A percentile compares a stretch with the other conserved stretches of the same genome.
Conservation (phyloP, 768 basidiomycete genomes). For the Suillus sp. region DNA sequence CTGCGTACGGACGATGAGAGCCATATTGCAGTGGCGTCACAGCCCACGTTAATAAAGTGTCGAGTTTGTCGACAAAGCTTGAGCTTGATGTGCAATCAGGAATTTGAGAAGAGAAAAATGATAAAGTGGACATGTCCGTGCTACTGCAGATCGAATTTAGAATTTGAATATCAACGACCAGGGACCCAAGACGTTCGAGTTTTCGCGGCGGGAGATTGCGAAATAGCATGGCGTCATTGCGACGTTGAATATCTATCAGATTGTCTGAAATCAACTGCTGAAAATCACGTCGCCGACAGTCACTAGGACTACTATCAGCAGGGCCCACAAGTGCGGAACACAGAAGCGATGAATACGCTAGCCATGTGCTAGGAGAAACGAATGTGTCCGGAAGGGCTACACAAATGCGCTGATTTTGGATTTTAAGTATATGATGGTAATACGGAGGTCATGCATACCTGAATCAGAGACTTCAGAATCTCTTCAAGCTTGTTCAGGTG, state of each 20-base stretch:
- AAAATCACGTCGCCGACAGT: constrained; percentile 42
- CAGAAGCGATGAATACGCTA: constrained; percentile 45
- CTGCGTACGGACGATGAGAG: constrained; percentile 77
- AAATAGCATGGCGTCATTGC: constrained; percentile 84
- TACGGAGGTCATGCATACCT: constrained; percentile 44
- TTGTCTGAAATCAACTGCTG: constrained; percentile 55
- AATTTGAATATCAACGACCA: constrained; percentile 62
- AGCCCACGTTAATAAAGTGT: constrained; percentile 78
- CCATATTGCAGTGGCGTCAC: constrained; percentile 82
- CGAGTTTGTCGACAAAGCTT: constrained; percentile 66
- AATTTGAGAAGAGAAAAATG: constrained; percentile 56
- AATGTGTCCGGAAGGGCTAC: constrained; percentile 75
- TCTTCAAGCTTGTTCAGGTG: constrained; percentile 55
- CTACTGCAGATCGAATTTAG: constrained; percentile 74
- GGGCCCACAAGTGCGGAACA: constrained; percentile 44
- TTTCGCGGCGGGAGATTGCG: constrained; percentile 62
- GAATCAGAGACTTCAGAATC: constrained; percentile 57
- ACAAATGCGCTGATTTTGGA: constrained; percentile 56
- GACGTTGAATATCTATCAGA: constrained; percentile 66
- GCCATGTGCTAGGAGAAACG: constrained; percentile 73
- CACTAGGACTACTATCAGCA: constrained; percentile 33
- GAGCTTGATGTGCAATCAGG: constrained; percentile 37
- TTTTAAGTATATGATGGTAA: constrained; percentile 12
- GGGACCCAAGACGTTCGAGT: constrained; percentile 60
- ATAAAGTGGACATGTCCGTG: constrained; percentile 58